These are phyloP conservation scores for Dothideomycetes sp. DNA, from an alignment of 2,329 filamentous ascomycete species.

Conservation along the genomic window DNA sequence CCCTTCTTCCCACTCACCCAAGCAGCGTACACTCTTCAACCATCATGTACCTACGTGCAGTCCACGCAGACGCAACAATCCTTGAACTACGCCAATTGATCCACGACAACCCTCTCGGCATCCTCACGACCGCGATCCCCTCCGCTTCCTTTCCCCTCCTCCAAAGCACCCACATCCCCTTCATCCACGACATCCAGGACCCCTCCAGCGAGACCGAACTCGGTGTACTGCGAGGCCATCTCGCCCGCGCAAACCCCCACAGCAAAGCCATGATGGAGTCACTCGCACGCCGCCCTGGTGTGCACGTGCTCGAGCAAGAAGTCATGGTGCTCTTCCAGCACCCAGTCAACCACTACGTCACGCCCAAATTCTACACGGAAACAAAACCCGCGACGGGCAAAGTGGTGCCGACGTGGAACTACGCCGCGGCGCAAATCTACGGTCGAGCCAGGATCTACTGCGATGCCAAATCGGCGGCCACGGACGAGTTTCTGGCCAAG, in stretches of 20 bases:
- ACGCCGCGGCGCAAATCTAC: conserved; percentile 53
- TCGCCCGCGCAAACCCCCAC: conserved; percentile 54
- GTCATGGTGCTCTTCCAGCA: conserved; percentile 54
- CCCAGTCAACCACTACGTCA: conserved; percentile 51
- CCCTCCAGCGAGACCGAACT: too few relatives aligned
- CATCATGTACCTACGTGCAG: conserved; percentile 47
- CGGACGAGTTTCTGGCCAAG: conserved; percentile 35
- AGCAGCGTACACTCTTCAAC: too few relatives aligned
- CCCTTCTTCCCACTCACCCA: too few relatives aligned
- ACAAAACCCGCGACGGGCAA: conserved; percentile 56
- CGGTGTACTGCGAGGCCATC: conserved; percentile 46
- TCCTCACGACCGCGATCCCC: conserved; percentile 50
- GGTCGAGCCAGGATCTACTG: conserved; percentile 45
- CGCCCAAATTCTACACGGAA: conserved; percentile 55
- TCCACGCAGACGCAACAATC: conserved; percentile 42
- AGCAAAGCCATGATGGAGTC: conserved; percentile 47
- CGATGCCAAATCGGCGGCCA: conserved; percentile 36
- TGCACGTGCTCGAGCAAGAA: conserved; percentile 32
- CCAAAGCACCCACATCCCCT: conserved; percentile 52
- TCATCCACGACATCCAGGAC: conserved; percentile 41
- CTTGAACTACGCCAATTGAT: too few relatives aligned
- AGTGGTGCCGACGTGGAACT: conserved; percentile 63
- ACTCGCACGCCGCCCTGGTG: too few relatives aligned
- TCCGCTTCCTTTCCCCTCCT: conserved; percentile 42
- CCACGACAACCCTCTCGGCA: conserved; percentile 48